Evolutionary conservation across 495 filamentous ascomycete species (phyloP).

Genomic region (Neurospora pannonica): DNA sequence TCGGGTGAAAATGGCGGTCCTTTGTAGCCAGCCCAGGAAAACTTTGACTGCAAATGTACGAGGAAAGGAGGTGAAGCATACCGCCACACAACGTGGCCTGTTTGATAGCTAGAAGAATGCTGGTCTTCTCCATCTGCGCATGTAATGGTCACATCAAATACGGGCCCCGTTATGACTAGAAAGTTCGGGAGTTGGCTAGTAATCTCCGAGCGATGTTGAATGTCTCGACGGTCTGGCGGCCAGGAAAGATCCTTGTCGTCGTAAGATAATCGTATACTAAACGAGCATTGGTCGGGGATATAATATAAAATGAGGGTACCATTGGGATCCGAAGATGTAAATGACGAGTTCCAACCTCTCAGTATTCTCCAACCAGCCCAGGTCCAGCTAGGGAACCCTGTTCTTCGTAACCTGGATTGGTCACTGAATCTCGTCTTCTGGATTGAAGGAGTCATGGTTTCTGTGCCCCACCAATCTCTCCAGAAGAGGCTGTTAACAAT

Average conservation of each 20-base stretch:
- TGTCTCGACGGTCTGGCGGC: accelerated
- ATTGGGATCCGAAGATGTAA: no score
- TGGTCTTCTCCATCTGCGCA: background rate
- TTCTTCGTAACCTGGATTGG: background rate
- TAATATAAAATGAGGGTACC: background rate
- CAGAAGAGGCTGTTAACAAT: background rate
- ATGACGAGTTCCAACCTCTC: no score
- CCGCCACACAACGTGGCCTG: background rate
- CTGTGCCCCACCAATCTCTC: accelerated
- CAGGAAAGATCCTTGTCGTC: background rate
- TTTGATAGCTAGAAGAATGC: background rate
- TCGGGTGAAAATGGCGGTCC: background rate
- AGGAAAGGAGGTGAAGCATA: background rate
- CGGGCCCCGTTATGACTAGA: background rate
- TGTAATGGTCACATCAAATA: background rate
- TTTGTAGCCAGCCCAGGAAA: background rate
- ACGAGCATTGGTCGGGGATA: background rate
- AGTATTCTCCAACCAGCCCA: background rate
- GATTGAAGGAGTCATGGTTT: no score
- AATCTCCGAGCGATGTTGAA: accelerated
- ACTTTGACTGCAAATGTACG: no score
- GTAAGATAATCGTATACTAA: background rate
- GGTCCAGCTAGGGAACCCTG: background rate
- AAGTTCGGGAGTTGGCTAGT: background rate
- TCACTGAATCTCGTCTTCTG: background rate